Evolutionary conservation across 345 rosid genomes (phyloP).

Genomic region (Acer yangbiense): DNA sequence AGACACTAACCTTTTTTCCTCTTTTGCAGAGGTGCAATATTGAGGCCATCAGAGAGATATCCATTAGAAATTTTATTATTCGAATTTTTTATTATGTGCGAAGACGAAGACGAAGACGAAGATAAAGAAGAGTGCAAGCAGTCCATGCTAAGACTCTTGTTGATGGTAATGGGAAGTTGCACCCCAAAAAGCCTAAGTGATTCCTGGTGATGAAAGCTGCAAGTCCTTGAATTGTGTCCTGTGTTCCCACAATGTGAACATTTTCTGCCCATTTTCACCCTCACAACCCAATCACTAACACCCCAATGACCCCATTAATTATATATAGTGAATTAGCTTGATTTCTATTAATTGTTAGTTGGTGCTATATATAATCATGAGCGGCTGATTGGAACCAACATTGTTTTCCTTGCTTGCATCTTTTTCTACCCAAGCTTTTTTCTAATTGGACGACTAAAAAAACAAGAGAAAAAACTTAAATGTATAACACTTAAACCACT

Average conservation of each 20-base stretch:
- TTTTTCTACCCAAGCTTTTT: neutral
- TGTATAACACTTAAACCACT: too few species aligned
- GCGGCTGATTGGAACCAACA: neutral
- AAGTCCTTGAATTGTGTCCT: slow-evolving; percentile 45
- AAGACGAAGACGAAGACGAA: neutral
- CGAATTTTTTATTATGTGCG: neutral
- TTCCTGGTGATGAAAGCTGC: slow-evolving; percentile 11
- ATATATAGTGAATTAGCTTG: neutral
- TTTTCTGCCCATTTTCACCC: slow-evolving; percentile 36
- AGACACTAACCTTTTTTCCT: slow-evolving; percentile 30
- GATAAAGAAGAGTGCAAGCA: slow-evolving; percentile 1
- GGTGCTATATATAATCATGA: slow-evolving; percentile 1
- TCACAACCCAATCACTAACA: neutral
- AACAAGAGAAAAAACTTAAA: too few species aligned
- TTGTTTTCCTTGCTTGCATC: neutral
- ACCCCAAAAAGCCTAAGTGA: slow-evolving; percentile 36
- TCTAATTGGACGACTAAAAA: neutral
- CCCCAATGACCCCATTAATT: neutral
- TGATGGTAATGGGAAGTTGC: neutral
- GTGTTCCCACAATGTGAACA: slow-evolving; percentile 41
- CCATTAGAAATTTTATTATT: slow-evolving; percentile 14
- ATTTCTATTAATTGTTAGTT: neutral
- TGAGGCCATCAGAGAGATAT: slow-evolving; percentile 27
- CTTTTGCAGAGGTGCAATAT: slow-evolving; percentile 14
- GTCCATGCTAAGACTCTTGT: slow-evolving; percentile 27